Evolutionary conservation across 805 yeast species (phyloP).

Genomic region (Pichia sporocuriosa): DNA sequence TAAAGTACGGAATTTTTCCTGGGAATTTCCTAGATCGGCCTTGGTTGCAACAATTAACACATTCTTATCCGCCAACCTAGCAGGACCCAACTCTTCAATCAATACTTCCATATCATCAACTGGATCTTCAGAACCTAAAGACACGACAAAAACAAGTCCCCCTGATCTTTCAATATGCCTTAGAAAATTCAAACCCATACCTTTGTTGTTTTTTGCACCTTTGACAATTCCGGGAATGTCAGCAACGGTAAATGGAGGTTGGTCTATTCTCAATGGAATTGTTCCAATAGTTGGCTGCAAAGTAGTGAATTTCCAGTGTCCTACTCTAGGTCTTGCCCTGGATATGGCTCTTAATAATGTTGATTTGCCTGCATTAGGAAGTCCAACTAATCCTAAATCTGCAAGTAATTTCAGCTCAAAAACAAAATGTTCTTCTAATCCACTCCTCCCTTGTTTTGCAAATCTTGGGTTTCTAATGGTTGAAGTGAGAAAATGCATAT

Average conservation of each 20-base stretch:
- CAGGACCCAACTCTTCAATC: constrained; percentile 63
- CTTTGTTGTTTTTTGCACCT: constrained; percentile 80
- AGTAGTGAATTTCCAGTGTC: constrained; percentile 97
- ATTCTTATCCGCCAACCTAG: constrained; percentile 52
- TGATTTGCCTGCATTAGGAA: constrained; percentile 96
- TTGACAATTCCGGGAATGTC: constrained; percentile 94
- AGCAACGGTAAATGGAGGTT: constrained; percentile 80
- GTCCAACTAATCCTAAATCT: constrained; percentile 87
- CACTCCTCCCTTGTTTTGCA: constrained; percentile 70
- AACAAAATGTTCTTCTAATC: constrained; percentile 58
- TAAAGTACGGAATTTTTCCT: constrained; percentile 41
- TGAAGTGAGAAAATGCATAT: constrained; percentile 86
- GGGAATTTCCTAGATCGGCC: constrained; percentile 66
- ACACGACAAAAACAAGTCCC: constrained; percentile 81
- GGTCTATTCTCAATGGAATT: constrained; percentile 56
- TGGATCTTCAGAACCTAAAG: constrained; percentile 65
- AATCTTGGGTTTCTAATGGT: constrained; percentile 86
- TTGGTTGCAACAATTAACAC: constrained; percentile 86
- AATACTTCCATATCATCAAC: constrained; percentile 55
- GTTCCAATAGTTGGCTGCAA: constrained; percentile 90
- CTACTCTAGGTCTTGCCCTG: constrained; percentile 82
- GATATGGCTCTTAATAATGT: constrained; percentile 83
- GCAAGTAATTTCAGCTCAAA: constrained; percentile 86
- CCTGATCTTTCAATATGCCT: constrained; percentile 90
- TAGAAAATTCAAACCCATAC: constrained; percentile 89